Evolutionary conservation across 768 basidiomycete genomes (phyloP), one percentile per base, ranked within the genome.

Genomic region (Pleurotus eryngii): DNA sequence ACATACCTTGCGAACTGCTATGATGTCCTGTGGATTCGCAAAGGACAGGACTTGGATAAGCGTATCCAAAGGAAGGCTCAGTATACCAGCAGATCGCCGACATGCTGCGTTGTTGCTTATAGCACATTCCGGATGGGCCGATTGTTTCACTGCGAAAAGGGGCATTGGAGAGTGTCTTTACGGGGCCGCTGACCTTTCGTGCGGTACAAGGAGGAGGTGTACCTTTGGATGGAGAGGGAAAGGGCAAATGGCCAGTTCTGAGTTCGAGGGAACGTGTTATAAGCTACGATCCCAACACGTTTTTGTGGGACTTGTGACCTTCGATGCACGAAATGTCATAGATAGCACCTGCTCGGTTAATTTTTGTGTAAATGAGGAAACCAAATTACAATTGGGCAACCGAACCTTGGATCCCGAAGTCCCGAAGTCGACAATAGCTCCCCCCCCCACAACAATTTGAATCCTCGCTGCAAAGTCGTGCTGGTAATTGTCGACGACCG

Each of bases 11-110:
- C 64, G 61, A 17, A 64, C 56, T 54, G 64, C 35, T 8, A 65
- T 46, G 30, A 64, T 65, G 54, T 65, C 64, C 1, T 45, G 4
- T 5, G 64, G 63, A 27, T 53, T 50, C 48, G 61, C 56, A 49
- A 60, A 59, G 11, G 50, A 57, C 11, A 62, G 63, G 38, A 64
- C 58, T n/a, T 59, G 59, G 37, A 62, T 61, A 1, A 65, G 54
- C 4, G 57, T 58, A 53, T 65, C 64, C 49, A 64, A 18, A 11
- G 63, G 61, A 20, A 65, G 49, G 20, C 51, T 42, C 17, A 54
- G 39, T 8, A 54, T 17, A 17, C 51, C 22, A n/a, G 20, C 49
- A 20, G 14, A n/a, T 30, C 30, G 24, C 6, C 49, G 49, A 35
- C 49, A 50, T n/a, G 27, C 1, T 35, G 26, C 30, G 37, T 27